phyloP scores from a whole-genome alignment of 192 early-diverging fungal genomes.

The Bifiguratus adelaidae region DNA sequence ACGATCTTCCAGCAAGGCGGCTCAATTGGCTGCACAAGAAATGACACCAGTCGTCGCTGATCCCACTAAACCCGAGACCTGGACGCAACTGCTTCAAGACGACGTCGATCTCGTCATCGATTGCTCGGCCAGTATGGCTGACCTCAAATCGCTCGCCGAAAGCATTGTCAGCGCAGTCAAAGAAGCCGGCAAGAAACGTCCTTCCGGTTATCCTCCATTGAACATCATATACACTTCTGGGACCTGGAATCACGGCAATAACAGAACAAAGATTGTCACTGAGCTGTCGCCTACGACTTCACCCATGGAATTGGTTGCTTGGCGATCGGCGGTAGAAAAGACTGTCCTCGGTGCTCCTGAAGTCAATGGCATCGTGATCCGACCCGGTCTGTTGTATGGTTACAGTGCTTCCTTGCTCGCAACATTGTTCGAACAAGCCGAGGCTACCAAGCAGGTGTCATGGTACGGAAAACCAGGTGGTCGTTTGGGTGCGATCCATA shows the following conservation, averaged over 20 bases:
- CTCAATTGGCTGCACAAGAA: slow-evolving; percentile 12
- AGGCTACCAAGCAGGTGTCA: background rate
- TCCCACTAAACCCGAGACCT: slow-evolving; percentile 1
- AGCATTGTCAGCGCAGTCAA: slow-evolving; percentile 9
- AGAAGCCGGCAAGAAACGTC: slow-evolving; percentile 12
- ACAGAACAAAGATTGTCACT: background rate
- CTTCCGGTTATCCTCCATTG: slow-evolving; percentile 2
- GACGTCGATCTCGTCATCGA: too few relatives aligned
- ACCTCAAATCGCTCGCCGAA: background rate
- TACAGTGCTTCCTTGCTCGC: slow-evolving; percentile 6
- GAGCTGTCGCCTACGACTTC: background rate
- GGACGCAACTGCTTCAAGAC: slow-evolving; percentile 4
- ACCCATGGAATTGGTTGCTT: slow-evolving; percentile 8
- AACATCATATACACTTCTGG: slow-evolving; percentile 22
- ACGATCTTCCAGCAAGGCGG: slow-evolving; percentile 7
- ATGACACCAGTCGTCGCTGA: slow-evolving; percentile 10
- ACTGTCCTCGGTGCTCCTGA: slow-evolving; percentile 2
- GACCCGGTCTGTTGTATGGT: slow-evolving; percentile 14
- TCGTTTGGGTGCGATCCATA: slow-evolving; percentile 9
- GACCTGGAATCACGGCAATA: too few relatives aligned
- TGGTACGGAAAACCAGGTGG: slow-evolving; percentile 6
- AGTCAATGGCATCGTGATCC: slow-evolving; percentile 13
- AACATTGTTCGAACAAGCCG: slow-evolving; percentile 11
- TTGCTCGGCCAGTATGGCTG: too few relatives aligned
- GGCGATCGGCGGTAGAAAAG: slow-evolving; percentile 19